Conservation (phyloP, 139 green algal genomes). For the Raphidocelis subcapitata region DNA sequence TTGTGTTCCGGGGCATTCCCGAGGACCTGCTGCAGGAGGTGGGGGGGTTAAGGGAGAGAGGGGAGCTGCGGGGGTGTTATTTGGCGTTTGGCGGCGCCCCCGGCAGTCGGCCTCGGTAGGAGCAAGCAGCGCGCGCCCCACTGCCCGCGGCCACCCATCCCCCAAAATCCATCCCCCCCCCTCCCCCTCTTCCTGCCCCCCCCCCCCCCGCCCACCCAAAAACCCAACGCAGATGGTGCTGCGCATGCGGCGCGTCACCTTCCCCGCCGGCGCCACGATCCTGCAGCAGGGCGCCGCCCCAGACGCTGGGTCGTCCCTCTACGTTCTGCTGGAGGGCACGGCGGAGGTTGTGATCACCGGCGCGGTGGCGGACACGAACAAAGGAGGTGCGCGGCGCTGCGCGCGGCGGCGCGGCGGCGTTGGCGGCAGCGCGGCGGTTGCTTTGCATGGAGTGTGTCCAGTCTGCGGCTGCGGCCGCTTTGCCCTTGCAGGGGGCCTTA, state of each 20-base stretch:
- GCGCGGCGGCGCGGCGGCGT: too few relatives aligned
- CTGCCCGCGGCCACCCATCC: too few relatives aligned
- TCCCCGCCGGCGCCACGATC: conserved; percentile 50
- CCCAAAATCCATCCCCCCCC: too few relatives aligned
- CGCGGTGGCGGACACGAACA: conserved; percentile 17
- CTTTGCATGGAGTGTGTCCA: too few relatives aligned
- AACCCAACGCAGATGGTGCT: not conserved
- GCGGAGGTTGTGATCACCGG: conserved; percentile 72
- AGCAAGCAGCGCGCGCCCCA: too few relatives aligned
- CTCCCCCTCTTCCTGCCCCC: not conserved
- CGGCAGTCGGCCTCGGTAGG: too few relatives aligned
- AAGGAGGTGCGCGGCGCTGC: not conserved
- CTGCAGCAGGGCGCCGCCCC: conserved; percentile 69
- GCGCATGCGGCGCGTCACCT: conserved; percentile 60
- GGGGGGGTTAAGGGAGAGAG: not conserved
- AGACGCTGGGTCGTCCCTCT: conserved; percentile 68
- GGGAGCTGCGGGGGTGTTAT: not conserved
- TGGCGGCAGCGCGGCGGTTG: too few relatives aligned
- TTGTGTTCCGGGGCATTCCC: conserved; percentile 67
- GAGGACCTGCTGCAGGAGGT: conserved; percentile 52
- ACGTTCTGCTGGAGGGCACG: conserved; percentile 62
- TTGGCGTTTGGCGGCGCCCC: not conserved
- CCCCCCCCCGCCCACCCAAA: not conserved
- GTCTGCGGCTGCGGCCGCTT: too few relatives aligned
- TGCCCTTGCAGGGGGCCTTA: too few relatives aligned